These are phyloP conservation scores for Pleurozium schreberi DNA, from an alignment of 225 moss, liverwort and hornwort species.

Conservation along the genomic window DNA sequence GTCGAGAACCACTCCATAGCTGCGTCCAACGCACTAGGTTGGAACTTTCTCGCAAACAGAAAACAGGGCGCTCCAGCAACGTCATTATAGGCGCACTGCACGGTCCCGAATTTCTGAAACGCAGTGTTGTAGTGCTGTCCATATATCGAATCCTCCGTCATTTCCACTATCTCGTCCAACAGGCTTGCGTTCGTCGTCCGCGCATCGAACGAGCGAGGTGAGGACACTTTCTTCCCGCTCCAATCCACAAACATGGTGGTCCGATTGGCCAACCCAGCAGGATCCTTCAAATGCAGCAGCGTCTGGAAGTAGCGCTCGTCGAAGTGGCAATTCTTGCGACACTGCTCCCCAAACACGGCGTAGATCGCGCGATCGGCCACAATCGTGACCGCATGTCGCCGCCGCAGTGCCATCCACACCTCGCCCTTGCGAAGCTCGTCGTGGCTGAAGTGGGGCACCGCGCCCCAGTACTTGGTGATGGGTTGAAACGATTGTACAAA, in stretches of 20 bases:
- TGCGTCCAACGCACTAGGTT: background rate
- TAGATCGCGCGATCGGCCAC: background rate
- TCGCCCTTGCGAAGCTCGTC: slow-evolving; percentile 17
- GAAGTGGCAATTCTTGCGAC: background rate
- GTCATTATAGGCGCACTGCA: background rate
- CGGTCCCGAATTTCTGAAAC: background rate
- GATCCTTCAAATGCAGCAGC: slow-evolving; percentile 1
- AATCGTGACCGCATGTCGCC: background rate
- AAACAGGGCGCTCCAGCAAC: background rate
- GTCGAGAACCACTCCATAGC: background rate
- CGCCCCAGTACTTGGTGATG: background rate
- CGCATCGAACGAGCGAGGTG: background rate
- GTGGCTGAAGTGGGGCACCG: background rate
- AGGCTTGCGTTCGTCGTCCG: background rate
- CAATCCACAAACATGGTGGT: slow-evolving; percentile 34
- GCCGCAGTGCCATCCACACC: slow-evolving; percentile 21
- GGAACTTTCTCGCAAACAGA: slow-evolving; percentile 29
- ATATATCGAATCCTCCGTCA: background rate
- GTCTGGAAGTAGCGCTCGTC: slow-evolving; percentile 26
- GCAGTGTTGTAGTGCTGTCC: slow-evolving; percentile 11
- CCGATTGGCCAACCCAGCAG: slow-evolving; percentile 2
- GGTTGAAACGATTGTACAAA: slow-evolving; percentile 25
- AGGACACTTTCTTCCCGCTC: background rate
- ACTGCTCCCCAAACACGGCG: background rate
- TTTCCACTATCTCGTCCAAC: background rate